phyloP scores from a whole-genome alignment of 805 yeast genomes.

The Starmerella davenportii region DNA sequence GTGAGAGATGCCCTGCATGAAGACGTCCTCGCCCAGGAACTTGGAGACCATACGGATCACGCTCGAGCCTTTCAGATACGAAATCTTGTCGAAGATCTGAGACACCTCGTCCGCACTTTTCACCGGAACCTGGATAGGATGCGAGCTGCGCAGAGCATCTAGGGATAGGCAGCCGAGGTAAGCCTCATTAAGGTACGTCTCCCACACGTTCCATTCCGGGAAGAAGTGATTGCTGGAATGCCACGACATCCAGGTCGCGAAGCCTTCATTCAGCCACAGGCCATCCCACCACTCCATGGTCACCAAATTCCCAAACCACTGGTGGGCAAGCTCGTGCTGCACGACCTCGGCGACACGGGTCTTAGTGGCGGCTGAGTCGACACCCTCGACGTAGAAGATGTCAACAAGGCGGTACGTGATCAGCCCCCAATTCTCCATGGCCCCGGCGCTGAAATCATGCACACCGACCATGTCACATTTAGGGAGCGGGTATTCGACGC shows the following conservation, averaged over 20 bases:
- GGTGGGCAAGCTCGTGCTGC: constrained; percentile 76
- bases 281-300: constrained; percentile 94
- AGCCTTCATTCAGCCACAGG: constrained; percentile 77
- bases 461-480: constrained; percentile 66
- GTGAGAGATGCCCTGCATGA: constrained; percentile 53
- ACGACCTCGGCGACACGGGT: constrained; percentile 68
- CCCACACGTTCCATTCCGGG: constrained; percentile 71
- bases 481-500: constrained; percentile 60
- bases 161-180: constrained; percentile 57
- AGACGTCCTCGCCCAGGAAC: constrained; percentile 48
- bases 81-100: constrained; percentile 66
- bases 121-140: constrained; percentile 73
- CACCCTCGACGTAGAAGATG: constrained; percentile 48
- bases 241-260: constrained; percentile 75
- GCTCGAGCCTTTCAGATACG: constrained; percentile 68
- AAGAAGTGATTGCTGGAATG: constrained; percentile 47
- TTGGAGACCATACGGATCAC: constrained; percentile 59
- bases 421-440: constrained; percentile 85
- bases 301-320: constrained; percentile 79
- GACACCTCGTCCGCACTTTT: constrained; percentile 59
- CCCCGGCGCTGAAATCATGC: constrained; percentile 65
- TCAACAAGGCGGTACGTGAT: constrained; percentile 50
- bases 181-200: constrained; percentile 59
- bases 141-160: constrained; percentile 55
- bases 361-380: constrained; percentile 40